Evolutionary conservation across 1,139 yeast species (phyloP).

Genomic region (Magnusiomyces tetraspermus): DNA sequence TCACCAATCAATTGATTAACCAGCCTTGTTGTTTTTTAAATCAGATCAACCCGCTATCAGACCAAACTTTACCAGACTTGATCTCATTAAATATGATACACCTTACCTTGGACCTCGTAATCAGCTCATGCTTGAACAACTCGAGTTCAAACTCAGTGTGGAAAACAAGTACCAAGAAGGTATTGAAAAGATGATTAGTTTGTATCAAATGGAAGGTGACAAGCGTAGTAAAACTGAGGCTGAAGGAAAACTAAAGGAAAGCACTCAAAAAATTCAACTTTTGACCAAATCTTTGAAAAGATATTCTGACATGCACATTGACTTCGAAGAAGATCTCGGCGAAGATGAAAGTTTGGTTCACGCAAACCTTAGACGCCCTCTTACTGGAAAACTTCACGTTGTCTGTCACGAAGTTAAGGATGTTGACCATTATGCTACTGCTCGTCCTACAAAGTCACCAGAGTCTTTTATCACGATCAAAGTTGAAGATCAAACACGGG

Average conservation of each 20-base stretch:
- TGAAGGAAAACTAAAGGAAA: constrained; percentile 74
- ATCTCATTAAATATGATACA: constrained; percentile 81
- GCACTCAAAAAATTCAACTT: constrained; percentile 75
- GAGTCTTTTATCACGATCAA: constrained; percentile 72
- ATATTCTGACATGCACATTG: constrained; percentile 83
- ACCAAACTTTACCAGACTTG: constrained; percentile 40
- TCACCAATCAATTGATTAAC: neutral
- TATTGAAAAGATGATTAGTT: constrained; percentile 74
- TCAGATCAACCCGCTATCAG: constrained; percentile 10
- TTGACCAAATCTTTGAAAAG: constrained; percentile 75
- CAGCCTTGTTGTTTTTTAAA: neutral
- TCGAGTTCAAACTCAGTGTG: constrained; percentile 85
- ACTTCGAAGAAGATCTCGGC: constrained; percentile 44
- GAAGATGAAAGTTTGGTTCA: constrained; percentile 47
- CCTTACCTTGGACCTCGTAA: constrained; percentile 94
- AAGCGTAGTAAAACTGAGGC: constrained; percentile 79
- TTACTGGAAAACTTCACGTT: constrained; percentile 68
- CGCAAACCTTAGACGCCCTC: constrained; percentile 63
- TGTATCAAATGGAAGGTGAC: constrained; percentile 88
- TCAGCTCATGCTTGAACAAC: constrained; percentile 88
- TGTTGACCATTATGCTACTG: constrained; percentile 85
- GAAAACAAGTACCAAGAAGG: constrained; percentile 92
- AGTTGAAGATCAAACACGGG: constrained; percentile 78
- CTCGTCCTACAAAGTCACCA: constrained; percentile 63
- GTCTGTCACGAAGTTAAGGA: constrained; percentile 70